Conservation (phyloP, 2,329 filamentous ascomycete genomes). For the Emericellopsis cladophorae region DNA sequence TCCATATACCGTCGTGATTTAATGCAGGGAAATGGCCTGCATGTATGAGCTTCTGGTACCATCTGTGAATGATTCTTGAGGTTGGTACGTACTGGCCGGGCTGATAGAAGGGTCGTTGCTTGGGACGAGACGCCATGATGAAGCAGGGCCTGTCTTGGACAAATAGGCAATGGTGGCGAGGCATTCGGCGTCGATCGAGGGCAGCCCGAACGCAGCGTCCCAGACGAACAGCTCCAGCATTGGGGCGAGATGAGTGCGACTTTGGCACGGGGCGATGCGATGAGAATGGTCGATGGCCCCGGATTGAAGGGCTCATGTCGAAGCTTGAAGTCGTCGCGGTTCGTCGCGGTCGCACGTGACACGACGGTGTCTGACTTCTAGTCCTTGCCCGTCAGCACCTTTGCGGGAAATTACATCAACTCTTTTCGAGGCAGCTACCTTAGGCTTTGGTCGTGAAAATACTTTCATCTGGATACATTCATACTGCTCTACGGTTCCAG, state of each 20-base stretch:
- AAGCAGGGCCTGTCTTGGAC: constrained; percentile 43
- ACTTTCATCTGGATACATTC: too few relatives aligned
- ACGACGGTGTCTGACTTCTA: too few relatives aligned
- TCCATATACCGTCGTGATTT: constrained; percentile 36
- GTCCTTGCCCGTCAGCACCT: too few relatives aligned
- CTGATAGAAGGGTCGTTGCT: constrained; percentile 61
- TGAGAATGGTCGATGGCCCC: too few relatives aligned
- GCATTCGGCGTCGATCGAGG: constrained; percentile 87
- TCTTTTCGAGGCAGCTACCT: too few relatives aligned
- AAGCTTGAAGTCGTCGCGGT: neutral
- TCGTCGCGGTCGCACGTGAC: too few relatives aligned
- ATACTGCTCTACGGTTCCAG: too few relatives aligned
- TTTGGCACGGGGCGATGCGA: too few relatives aligned
- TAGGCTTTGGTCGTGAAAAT: too few relatives aligned
- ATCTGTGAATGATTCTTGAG: neutral
- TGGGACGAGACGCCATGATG: constrained; percentile 57
- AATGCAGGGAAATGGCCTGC: constrained; percentile 43
- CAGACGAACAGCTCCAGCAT: constrained; percentile 68
- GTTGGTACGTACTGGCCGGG: constrained; percentile 49
- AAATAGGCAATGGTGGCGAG: constrained; percentile 73
- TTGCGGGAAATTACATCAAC: too few relatives aligned
- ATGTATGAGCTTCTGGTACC: constrained; percentile 9
- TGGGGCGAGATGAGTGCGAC: neutral
- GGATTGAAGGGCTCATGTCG: neutral
- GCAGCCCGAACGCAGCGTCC: constrained; percentile 77